Base-by-base conservation (phyloP, 371 early-diverging fungal genomes). In the Actinomortierella wolfii region DNA sequence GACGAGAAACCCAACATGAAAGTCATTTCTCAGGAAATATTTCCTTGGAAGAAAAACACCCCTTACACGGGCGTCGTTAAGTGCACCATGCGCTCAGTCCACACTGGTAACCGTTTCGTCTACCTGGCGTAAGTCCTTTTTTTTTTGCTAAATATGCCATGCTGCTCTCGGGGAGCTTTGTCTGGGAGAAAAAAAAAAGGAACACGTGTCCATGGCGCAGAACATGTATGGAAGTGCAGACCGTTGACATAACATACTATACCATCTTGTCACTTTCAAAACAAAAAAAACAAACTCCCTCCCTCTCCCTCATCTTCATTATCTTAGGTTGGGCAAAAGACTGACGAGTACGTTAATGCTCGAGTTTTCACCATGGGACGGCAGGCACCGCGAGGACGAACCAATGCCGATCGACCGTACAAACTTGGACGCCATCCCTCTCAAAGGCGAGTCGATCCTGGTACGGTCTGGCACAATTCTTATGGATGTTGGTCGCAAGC, bases 141-240 rank as follows among this genome's bases (percentile, higher is more conserved):
- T n/a, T n/a, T n/a, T n/a, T n/a, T n/a, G n/a, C n/a, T n/a, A n/a
- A n/a, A n/a, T n/a, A n/a, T n/a, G n/a, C n/a, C n/a, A n/a, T n/a
- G n/a, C n/a, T n/a, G n/a, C n/a, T n/a, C n/a, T n/a, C n/a, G n/a
- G n/a, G n/a, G n/a, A n/a, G n/a, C n/a, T n/a, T n/a, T n/a, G n/a
- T n/a, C n/a, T n/a, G 34, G 15, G 24, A 48, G 83, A 85, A 66
- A 83, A 81, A 60, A 83, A 83, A 61, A 81, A 6, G 24, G 2
- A 1, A 45, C 20, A n/a, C 11, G 5, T 18, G 15, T n/a, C n/a
- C n/a, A n/a, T n/a, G n/a, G n/a, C n/a, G n/a, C n/a, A n/a, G n/a
- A n/a, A n/a, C n/a, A n/a, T n/a, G n/a, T n/a, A n/a, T n/a, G n/a
- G n/a, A n/a, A n/a, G n/a, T n/a, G n/a, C n/a, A n/a, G n/a, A n/a